These are phyloP conservation scores for Plantago lanceolata DNA, from an alignment of 305 asterid species.

Conservation along the genomic window DNA sequence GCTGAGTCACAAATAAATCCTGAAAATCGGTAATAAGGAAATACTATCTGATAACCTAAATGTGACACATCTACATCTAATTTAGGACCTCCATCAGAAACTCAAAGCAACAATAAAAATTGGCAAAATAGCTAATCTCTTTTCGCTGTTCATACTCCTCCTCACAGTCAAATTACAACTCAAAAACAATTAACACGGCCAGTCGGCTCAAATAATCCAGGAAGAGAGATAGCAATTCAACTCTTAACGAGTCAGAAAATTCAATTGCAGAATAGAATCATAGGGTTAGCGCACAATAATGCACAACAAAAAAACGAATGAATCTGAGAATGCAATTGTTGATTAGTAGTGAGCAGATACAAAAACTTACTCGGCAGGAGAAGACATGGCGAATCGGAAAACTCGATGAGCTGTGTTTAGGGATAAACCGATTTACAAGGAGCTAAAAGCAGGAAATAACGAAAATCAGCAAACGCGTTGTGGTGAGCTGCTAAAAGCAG, in stretches of 20 bases:
- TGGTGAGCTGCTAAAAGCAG: too few species aligned
- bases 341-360: not conserved
- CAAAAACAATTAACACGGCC: not conserved
- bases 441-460: too few species aligned
- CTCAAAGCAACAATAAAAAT: slow-evolving; percentile 14
- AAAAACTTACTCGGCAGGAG: slow-evolving; percentile 75
- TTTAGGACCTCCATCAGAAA: slow-evolving; percentile 18
- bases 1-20: not conserved
- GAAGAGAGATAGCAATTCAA: not conserved
- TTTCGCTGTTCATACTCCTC: too few species aligned
- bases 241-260: not conserved
- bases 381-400: slow-evolving; percentile 52
- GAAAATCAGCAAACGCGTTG: too few species aligned
- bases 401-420: not conserved
- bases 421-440: too few species aligned
- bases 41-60: slow-evolving; percentile 2
- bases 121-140: slow-evolving; percentile 3
- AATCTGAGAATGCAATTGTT: too few species aligned
- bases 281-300: too few species aligned
- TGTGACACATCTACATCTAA: slow-evolving; percentile 5
- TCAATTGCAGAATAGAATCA: too few species aligned
- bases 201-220: not conserved
- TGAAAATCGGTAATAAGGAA: not conserved
- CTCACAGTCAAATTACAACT: too few species aligned
- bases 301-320: too few species aligned